These are phyloP conservation scores for Prototheca cutis DNA, from an alignment of 163 green algal species.

Conservation along the genomic window DNA sequence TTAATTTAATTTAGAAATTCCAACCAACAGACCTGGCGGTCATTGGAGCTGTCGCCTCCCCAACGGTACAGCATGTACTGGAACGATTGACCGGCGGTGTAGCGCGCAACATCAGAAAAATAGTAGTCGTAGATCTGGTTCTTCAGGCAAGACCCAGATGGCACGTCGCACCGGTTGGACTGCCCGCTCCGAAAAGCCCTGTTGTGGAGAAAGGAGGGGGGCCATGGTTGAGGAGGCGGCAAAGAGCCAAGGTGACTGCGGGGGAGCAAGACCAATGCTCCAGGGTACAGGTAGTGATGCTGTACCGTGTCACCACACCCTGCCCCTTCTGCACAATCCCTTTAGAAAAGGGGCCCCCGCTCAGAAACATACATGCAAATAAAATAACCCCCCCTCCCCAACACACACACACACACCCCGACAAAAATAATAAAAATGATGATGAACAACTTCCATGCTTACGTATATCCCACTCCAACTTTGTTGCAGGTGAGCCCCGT, in stretches of 20 bases:
- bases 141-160: slow-evolving; percentile 49
- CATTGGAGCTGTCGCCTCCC: not conserved
- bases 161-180: slow-evolving; percentile 9
- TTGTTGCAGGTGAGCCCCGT: slow-evolving; percentile 68
- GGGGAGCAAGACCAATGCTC: too few relatives aligned
- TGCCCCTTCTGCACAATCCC: too few relatives aligned
- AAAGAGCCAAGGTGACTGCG: too few relatives aligned
- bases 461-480: slow-evolving; percentile 64
- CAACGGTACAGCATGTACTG: slow-evolving; percentile 44
- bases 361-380: not conserved
- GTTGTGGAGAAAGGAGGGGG: not conserved
- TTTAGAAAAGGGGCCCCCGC: not conserved
- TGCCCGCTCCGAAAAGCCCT: slow-evolving; percentile 61
- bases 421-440: too few relatives aligned
- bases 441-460: not conserved
- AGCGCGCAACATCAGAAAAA: slow-evolving; percentile 30
- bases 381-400: not conserved
- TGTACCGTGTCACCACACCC: too few relatives aligned
- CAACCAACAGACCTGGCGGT: not conserved
- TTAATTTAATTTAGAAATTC: too few relatives aligned
- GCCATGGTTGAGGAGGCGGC: not conserved
- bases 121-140: slow-evolving; percentile 65
- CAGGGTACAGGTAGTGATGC: too few relatives aligned
- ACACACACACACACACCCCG: too few relatives aligned
- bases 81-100: slow-evolving; percentile 18